Percentiles rank a stretch among this genome's conserved stretches.
phyloP scores from a whole-genome alignment of 2,329 filamentous ascomycete genomes.

The Blumeriella jaapii region DNA sequence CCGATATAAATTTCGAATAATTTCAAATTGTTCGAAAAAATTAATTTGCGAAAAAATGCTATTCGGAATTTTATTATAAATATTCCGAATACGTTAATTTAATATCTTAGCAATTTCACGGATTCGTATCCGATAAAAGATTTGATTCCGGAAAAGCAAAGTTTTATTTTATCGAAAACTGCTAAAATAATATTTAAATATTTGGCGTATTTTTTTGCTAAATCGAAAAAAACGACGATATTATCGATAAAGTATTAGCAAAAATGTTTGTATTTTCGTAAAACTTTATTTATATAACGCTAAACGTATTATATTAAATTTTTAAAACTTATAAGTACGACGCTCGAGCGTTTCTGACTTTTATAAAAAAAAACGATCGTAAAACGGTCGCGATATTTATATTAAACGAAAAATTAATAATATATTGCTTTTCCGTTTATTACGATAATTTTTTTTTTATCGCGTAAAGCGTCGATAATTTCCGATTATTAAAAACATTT shows the following conservation, averaged over 20 bases:
- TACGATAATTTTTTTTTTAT: no score
- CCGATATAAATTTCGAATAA: not conserved
- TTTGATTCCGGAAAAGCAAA: not conserved
- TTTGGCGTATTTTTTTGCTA: not conserved
- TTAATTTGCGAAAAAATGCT: not conserved
- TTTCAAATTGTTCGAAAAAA: not conserved
- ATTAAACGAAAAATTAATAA: no score
- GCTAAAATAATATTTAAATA: not conserved
- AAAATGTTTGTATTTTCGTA: not conserved
- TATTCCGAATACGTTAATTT: not conserved
- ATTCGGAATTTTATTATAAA: not conserved
- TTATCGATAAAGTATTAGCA: not conserved
- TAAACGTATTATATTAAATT: not conserved
- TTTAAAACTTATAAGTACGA: not conserved
- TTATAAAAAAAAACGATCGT: no score
- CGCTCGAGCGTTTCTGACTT: not conserved
- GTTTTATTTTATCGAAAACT: not conserved
- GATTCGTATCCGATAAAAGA: not conserved
- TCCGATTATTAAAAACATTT: no score
- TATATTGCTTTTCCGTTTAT: no score
- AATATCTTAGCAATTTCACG: not conserved
- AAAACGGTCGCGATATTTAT: no score
- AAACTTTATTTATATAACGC: not conserved
- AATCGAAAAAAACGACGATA: not conserved
- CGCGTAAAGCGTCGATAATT: no score